Conservation (phyloP, 2,329 filamentous ascomycete species). For the Hirsutella minnesotensis region DNA sequence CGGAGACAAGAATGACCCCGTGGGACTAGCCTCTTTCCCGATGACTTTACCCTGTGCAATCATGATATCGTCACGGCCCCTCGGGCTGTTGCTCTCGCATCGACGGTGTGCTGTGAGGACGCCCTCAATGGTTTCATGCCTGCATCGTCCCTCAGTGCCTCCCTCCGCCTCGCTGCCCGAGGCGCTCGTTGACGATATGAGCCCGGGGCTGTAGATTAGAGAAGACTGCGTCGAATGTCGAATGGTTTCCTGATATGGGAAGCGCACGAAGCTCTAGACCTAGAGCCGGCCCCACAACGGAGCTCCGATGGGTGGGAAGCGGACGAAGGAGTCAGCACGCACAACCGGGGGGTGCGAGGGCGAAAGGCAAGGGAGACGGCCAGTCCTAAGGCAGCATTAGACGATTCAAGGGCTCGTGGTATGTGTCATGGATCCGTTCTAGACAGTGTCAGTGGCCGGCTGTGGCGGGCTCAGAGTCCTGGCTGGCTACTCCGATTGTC, state of each 20-base stretch:
- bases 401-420: background rate
- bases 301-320: background rate
- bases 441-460: conserved; percentile 8
- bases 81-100: too few species aligned
- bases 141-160: background rate
- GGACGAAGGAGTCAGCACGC: background rate
- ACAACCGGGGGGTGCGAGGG: background rate
- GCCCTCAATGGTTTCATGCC: background rate
- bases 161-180: background rate
- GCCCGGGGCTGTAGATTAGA: conserved; percentile 5
- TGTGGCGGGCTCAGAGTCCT: background rate
- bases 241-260: conserved; percentile 12
- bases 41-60: background rate
- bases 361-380: background rate
- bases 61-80: background rate
- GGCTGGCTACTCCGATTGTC: background rate
- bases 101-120: background rate
- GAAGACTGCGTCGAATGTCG: conserved; percentile 13
- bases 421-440: conserved; percentile 11
- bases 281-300: background rate
- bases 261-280: conserved; percentile 6
- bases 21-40: background rate
- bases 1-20: conserved; percentile 1
- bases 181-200: background rate
- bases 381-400: background rate